These are phyloP conservation scores for Prorocentrum cordatum DNA, from an alignment of 169 alveolate genomes.

Conservation along the genomic window DNA sequence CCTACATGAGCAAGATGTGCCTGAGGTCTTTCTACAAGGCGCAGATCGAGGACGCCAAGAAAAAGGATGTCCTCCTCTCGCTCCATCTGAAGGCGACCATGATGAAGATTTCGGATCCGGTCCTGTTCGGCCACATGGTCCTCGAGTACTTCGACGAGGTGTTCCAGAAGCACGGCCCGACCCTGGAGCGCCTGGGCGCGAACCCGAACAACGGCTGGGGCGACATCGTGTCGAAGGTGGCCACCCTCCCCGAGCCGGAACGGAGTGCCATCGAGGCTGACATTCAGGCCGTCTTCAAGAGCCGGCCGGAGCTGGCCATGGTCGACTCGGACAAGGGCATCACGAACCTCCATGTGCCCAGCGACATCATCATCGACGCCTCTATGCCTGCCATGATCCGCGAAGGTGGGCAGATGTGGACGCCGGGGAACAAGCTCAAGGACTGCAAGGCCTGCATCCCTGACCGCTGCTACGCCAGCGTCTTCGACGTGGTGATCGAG, in stretches of 20 bases:
- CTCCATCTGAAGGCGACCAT: slow-evolving; percentile 55
- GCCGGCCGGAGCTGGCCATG: slow-evolving; percentile 10
- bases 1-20: slow-evolving; percentile 1
- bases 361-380: slow-evolving; percentile 28
- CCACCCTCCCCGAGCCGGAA: neutral
- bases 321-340: slow-evolving; percentile 7
- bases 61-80: neutral
- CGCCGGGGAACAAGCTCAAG: neutral
- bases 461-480: slow-evolving; percentile 30
- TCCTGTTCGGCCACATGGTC: slow-evolving; percentile 26
- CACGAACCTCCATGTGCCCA: slow-evolving; percentile 43
- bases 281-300: neutral
- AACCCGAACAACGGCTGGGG: slow-evolving; percentile 22
- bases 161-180: slow-evolving; percentile 6
- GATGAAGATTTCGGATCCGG: slow-evolving; percentile 37
- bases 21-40: neutral
- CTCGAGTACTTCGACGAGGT: slow-evolving; percentile 1
- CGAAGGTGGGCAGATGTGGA: slow-evolving; percentile 15
- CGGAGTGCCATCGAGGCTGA: slow-evolving; percentile 12
- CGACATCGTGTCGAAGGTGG: slow-evolving; percentile 7
- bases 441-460: slow-evolving; percentile 15
- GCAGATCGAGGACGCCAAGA: slow-evolving; percentile 4
- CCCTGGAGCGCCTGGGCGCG: neutral
- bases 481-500: neutral
- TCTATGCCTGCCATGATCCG: slow-evolving; percentile 16